These are phyloP conservation scores for Colletotrichum tofieldiae DNA, from an alignment of 2,329 filamentous ascomycete species.

Conservation along the genomic window DNA sequence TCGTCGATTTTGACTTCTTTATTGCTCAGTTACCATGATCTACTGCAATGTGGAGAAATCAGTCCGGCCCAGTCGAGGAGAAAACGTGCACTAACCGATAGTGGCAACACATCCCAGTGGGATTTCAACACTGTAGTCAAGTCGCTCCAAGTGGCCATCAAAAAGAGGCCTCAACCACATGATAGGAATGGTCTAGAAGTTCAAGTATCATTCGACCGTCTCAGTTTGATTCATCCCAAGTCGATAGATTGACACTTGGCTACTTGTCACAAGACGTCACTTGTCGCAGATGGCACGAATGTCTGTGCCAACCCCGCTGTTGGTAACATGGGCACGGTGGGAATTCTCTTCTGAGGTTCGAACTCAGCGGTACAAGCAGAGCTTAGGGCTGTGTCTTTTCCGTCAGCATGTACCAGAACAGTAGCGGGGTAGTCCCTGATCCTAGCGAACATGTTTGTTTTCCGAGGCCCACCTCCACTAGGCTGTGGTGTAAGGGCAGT, in stretches of 20 bases:
- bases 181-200: neutral
- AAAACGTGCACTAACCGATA: neutral
- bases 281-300: slow-evolving; percentile 31
- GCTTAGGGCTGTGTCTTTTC: neutral
- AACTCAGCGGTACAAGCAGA: neutral
- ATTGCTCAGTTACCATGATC: slow-evolving; percentile 3
- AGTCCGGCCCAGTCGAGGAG: neutral
- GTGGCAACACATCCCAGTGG: neutral
- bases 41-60: slow-evolving; percentile 4
- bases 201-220: slow-evolving; percentile 3
- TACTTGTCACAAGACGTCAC: slow-evolving; percentile 41
- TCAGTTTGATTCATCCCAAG: slow-evolving; percentile 39
- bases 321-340: neutral
- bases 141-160: too few relatives aligned
- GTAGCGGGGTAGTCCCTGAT: slow-evolving; percentile 7
- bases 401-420: neutral
- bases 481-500: slow-evolving; percentile 30
- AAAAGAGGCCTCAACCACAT: neutral
- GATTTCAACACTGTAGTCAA: neutral
- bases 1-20: slow-evolving; percentile 6
- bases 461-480: slow-evolving; percentile 22
- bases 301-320: slow-evolving; percentile 18
- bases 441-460: slow-evolving; percentile 35
- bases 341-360: neutral
- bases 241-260: slow-evolving; percentile 23